Conservation (phyloP, 1,284 basidiomycete genomes). For the Vanrija sp. region DNA sequence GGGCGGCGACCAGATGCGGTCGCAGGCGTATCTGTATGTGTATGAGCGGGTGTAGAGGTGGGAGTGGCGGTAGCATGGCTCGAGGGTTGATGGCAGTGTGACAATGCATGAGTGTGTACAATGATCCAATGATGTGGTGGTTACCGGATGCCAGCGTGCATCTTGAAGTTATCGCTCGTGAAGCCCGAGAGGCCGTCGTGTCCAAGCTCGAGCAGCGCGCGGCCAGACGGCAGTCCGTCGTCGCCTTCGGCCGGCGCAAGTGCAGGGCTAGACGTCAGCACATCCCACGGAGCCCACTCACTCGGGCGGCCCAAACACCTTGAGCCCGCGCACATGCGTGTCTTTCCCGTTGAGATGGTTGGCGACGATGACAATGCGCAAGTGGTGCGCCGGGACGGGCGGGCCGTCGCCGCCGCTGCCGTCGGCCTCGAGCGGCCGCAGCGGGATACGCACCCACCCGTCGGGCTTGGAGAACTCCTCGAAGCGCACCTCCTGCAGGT, state of each 20-base stretch:
- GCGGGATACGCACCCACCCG: slow-evolving; percentile 90
- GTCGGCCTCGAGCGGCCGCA: slow-evolving; percentile 71
- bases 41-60: slow-evolving; percentile 59
- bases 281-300: slow-evolving; percentile 51
- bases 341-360: slow-evolving; percentile 99
- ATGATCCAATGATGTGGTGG: not conserved
- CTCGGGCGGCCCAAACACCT: slow-evolving; percentile 78
- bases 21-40: slow-evolving; percentile 81
- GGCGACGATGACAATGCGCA: slow-evolving; percentile 84
- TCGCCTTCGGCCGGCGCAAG: not conserved
- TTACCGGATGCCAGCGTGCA: slow-evolving; percentile 70
- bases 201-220: slow-evolving; percentile 36
- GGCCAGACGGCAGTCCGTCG: slow-evolving; percentile 10
- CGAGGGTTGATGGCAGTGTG: not conserved
- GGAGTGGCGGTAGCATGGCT: not conserved
- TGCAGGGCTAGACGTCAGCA: no score
- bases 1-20: slow-evolving; percentile 62
- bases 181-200: slow-evolving; percentile 53
- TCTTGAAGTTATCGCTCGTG: slow-evolving; percentile 61
- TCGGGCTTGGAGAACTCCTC: slow-evolving; percentile 83
- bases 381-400: slow-evolving; percentile 79
- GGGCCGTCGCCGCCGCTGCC: slow-evolving; percentile 63
- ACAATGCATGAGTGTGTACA: slow-evolving; percentile 4
- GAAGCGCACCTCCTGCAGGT: slow-evolving; percentile 81
- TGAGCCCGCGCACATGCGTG: slow-evolving; percentile 89